These are phyloP conservation scores for Epichloe sp. DNA, from an alignment of 2,329 filamentous ascomycete species.

Conservation along the genomic window DNA sequence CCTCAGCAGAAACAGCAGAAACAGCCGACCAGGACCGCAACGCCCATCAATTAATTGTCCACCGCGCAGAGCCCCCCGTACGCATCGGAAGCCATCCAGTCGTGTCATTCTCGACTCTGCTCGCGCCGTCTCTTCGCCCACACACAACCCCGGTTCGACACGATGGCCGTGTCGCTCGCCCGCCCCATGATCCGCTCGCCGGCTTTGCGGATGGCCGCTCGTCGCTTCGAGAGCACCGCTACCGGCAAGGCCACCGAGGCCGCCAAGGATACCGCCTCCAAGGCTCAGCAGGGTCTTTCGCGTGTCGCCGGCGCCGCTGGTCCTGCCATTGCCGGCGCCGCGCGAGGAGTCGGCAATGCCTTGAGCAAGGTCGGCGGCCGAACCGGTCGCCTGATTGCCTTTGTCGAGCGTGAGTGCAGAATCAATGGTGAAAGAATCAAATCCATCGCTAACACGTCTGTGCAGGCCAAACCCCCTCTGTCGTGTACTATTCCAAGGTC, in stretches of 20 bases:
- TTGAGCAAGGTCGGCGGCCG: slow-evolving; percentile 70
- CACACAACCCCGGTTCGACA: slow-evolving; percentile 3
- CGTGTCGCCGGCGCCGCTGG: slow-evolving; percentile 70
- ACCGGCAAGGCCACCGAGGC: slow-evolving; percentile 25
- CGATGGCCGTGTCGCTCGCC: slow-evolving; percentile 23
- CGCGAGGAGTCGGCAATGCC: slow-evolving; percentile 50
- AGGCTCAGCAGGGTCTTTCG: slow-evolving; percentile 68
- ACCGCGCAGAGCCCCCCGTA: slow-evolving; percentile 3
- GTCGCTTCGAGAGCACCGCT: slow-evolving; percentile 49
- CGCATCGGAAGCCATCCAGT: not conserved
- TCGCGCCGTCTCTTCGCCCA: slow-evolving; percentile 6
- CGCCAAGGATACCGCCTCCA: slow-evolving; percentile 24
- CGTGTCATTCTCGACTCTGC: not conserved
- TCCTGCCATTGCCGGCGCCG: slow-evolving; percentile 60
- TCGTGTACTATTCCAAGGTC: slow-evolving; percentile 87
- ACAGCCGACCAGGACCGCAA: slow-evolving; percentile 9
- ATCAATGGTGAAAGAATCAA: too few relatives aligned
- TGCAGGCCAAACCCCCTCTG: slow-evolving; percentile 69
- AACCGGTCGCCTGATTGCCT: slow-evolving; percentile 63
- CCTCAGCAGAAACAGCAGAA: slow-evolving; percentile 15
- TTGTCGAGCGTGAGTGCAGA: slow-evolving; percentile 67
- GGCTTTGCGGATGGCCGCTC: slow-evolving; percentile 32
- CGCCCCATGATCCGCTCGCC: slow-evolving; percentile 34
- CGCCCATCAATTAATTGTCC: slow-evolving; percentile 24
- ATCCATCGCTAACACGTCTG: not conserved